Base-by-base conservation (phyloP, 2,329 filamentous ascomycete species). In the Daldinia sp. region DNA sequence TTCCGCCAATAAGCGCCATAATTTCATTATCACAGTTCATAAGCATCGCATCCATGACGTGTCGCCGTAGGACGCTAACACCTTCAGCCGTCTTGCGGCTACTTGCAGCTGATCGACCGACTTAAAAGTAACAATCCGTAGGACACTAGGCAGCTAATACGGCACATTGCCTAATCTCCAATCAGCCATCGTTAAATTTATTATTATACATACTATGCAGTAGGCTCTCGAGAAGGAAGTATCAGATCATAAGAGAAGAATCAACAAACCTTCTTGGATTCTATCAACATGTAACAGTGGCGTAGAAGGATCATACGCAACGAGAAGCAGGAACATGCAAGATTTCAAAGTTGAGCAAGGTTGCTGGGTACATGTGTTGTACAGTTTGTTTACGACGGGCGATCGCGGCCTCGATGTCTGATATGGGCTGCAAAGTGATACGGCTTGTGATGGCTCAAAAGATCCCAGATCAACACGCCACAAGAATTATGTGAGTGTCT, bases 271-370 rank as follows among this genome's bases (percentile, higher is more conserved):
- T 51, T 54, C 13, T 52, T 56, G 48, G 43, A 27, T 47, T 25
- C n/a, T 59, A 57, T 63, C 8, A 60, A 66, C 58, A 51, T 48
- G 63, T 48, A 60, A 63, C 63, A 48, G 60, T 66, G 60, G 60
- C 59, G 47, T 29, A 29, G 23, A 17, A 23, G 35, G 23, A 51
- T 37, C 25, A 11, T 29, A 56, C 51, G 39, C 29, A 49, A 60
- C 41, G n/a, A 51, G 8, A 48, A 57, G 43, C 37, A 49, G 23
- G 8, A 60, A 56, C 5, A 21, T 17, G 58, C 29, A 10, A 19
- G 23, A 15, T 45, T 30, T 25, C n/a, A 21, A 34, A 49, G 32
- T 30, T 15, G 27, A 10, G 21, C 48, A 30, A 34, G 47, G 5
- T 47, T 43, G 35, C 37, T 30, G 41, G 47, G 51, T 43, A 49